Conservation (phyloP, 2,329 filamentous ascomycete species). For the Rhynchosporium graminicola region DNA sequence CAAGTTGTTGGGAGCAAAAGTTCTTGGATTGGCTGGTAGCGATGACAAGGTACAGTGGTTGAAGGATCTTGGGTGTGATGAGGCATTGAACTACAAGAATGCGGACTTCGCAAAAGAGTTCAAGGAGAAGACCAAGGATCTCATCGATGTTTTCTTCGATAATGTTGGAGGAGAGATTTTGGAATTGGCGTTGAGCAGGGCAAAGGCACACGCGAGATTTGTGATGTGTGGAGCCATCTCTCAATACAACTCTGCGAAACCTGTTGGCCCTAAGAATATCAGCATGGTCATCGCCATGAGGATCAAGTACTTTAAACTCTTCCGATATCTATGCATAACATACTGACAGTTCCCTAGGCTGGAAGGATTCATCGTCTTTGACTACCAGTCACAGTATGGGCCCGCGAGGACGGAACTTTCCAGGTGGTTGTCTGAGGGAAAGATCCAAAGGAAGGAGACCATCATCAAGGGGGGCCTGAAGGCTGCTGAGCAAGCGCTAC, state of each 20-base stretch:
- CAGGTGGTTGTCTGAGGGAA: constrained; percentile 70
- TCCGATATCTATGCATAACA: background rate
- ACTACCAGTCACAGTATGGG: constrained; percentile 60
- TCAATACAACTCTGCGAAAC: constrained; percentile 63
- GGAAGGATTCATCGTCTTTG: constrained; percentile 74
- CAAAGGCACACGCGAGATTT: constrained; percentile 63
- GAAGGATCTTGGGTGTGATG: constrained; percentile 66
- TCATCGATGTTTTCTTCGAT: constrained; percentile 72
- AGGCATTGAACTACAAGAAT: constrained; percentile 69
- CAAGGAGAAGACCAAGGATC: constrained; percentile 57
- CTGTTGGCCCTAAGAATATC: constrained; percentile 59
- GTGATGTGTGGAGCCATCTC: constrained; percentile 72
- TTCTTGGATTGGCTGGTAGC: constrained; percentile 66
- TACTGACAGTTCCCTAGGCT: constrained; percentile 45
- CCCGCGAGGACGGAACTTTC: constrained; percentile 61
- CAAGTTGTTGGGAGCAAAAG: constrained; percentile 65
- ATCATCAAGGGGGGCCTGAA: constrained; percentile 69
- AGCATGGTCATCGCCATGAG: constrained; percentile 54
- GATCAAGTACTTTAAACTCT: constrained; percentile 44
- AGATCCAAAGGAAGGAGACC: constrained; percentile 70
- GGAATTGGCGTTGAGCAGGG: constrained; percentile 63
- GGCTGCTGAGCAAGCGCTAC: constrained; percentile 62
- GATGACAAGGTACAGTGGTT: constrained; percentile 70
- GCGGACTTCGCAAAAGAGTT: constrained; percentile 61
- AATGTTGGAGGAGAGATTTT: constrained; percentile 74